These are phyloP conservation scores for Monosporozyma servazzii DNA, from an alignment of 805 yeast species.

Conservation along the genomic window DNA sequence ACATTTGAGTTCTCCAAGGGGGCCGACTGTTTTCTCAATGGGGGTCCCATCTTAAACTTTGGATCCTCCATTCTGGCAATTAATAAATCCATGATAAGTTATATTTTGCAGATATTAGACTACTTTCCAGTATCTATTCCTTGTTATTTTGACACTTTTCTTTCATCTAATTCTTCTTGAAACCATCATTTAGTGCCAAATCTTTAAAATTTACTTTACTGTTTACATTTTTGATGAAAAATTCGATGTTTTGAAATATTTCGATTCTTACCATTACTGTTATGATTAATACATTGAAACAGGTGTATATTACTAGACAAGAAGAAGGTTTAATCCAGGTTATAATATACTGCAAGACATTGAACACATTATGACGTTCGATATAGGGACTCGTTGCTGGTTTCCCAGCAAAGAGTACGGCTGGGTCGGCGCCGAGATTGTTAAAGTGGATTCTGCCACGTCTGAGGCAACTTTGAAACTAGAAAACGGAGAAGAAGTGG, in stretches of 20 bases:
- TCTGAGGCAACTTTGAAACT: slow-evolving; percentile 42
- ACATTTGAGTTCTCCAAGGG: neutral
- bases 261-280: no score
- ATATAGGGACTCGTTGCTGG: slow-evolving; percentile 67
- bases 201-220: neutral
- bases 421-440: slow-evolving; percentile 64
- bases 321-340: no score
- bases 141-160: no score
- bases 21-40: neutral
- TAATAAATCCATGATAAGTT: slow-evolving; percentile 6
- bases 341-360: neutral
- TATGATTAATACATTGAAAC: no score
- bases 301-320: no score
- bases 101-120: neutral
- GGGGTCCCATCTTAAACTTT: neutral
- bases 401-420: slow-evolving; percentile 60
- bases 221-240: neutral
- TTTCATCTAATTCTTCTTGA: no score
- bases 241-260: neutral
- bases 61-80: slow-evolving; percentile 8
- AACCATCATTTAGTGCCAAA: neutral
- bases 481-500: slow-evolving; percentile 39
- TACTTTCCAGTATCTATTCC: no score
- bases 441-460: slow-evolving; percentile 36
- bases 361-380: slow-evolving; percentile 30